phyloP scores from a whole-genome alignment of 1,284 basidiomycete species.

The Austroboletus niveus region DNA sequence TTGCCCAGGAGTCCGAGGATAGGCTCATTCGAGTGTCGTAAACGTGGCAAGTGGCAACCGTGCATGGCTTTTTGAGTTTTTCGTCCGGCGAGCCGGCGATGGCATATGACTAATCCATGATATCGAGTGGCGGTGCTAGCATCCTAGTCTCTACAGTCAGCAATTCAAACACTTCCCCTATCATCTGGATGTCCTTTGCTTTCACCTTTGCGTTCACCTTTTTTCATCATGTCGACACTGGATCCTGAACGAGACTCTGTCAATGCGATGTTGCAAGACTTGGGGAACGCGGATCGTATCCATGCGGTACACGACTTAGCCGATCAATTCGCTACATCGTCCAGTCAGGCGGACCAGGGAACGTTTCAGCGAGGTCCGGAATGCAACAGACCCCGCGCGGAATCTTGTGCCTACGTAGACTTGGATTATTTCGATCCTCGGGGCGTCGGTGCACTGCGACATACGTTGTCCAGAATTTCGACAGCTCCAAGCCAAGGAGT shows the following conservation, averaged over 20 bases:
- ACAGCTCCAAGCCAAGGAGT: slow-evolving; percentile 5
- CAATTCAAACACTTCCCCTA: slow-evolving; percentile 5
- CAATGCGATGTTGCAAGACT: slow-evolving; percentile 2
- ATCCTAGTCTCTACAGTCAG: no score
- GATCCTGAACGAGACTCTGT: slow-evolving; percentile 4
- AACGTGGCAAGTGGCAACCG: no score
- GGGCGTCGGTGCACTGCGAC: slow-evolving; percentile 36
- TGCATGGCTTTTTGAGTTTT: no score
- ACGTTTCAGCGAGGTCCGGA: background rate
- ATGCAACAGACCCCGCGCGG: background rate
- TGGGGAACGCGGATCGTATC: slow-evolving; percentile 16
- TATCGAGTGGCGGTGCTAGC: no score
- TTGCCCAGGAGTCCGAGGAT: no score
- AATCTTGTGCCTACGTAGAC: slow-evolving; percentile 3
- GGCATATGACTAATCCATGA: background rate
- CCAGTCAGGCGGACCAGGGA: background rate
- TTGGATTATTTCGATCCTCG: slow-evolving; percentile 42
- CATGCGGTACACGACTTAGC: slow-evolving; percentile 8
- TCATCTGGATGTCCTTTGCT: background rate
- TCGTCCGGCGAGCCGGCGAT: no score
- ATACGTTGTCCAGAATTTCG: slow-evolving; percentile 22
- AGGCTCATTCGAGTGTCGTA: no score
- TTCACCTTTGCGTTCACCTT: background rate
- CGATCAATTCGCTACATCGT: background rate
- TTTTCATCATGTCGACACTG: slow-evolving; percentile 12